Conservation (phyloP, 2,329 filamentous ascomycete genomes). For the Arthroderma sp. region DNA sequence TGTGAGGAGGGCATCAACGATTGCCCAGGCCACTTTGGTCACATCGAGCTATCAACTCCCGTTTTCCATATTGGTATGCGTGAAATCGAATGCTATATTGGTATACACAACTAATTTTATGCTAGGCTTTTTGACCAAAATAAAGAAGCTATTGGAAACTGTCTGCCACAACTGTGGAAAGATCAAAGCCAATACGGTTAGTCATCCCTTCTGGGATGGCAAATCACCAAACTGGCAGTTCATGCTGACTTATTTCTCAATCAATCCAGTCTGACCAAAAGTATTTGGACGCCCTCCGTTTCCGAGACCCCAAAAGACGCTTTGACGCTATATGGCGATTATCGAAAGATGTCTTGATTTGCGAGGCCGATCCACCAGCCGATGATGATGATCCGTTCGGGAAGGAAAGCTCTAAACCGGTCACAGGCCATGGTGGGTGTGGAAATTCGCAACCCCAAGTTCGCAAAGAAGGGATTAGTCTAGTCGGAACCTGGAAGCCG, state of each 20-base stretch:
- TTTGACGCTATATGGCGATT: conserved; percentile 87
- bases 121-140: conserved; percentile 90
- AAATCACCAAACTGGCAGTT: conserved; percentile 37
- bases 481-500: conserved; percentile 62
- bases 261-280: conserved; percentile 61
- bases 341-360: conserved; percentile 77
- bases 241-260: conserved; percentile 29
- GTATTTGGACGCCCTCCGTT: conserved; percentile 66
- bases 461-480: conserved; percentile 70
- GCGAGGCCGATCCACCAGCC: conserved; percentile 61
- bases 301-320: conserved; percentile 83
- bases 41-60: conserved; percentile 93
- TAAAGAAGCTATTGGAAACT: conserved; percentile 97
- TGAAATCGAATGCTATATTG: conserved; percentile 2
- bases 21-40: conserved; percentile 95
- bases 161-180: conserved; percentile 99
- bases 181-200: conserved; percentile 94
- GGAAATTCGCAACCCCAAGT: conserved; percentile 84
- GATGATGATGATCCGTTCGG: conserved; percentile 58
- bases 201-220: conserved; percentile 53
- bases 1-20: conserved; percentile 92
- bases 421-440: conserved; percentile 69
- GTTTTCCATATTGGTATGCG: conserved; percentile 68
- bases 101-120: conserved; percentile 15
- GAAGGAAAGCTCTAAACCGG: conserved; percentile 44